phyloP scores from a whole-genome alignment of 805 yeast species.

The Candida nemodendra region DNA sequence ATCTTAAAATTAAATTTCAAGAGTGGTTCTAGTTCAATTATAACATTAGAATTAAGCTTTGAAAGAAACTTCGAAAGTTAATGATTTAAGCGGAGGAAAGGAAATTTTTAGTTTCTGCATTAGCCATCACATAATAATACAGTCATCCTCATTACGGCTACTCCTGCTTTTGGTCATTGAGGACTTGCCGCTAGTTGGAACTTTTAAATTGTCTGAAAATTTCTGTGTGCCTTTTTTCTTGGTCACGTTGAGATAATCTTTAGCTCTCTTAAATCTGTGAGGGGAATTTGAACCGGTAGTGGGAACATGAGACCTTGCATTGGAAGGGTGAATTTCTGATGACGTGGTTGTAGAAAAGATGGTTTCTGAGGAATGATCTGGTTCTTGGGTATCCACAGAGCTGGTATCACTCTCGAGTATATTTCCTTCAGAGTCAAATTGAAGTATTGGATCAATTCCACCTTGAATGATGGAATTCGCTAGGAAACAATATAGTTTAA shows the following conservation, averaged over 20 bases:
- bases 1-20: no score
- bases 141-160: constrained; percentile 25
- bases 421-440: constrained; percentile 18
- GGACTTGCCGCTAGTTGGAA: no score
- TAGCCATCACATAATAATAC: constrained; percentile 35
- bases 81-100: no score
- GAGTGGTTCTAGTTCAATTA: no score
- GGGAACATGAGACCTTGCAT: background rate
- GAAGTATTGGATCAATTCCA: constrained; percentile 50
- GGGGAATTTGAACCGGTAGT: background rate
- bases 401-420: constrained; percentile 1
- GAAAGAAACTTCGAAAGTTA: constrained; percentile 1
- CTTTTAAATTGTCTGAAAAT: constrained; percentile 3
- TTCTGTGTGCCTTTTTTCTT: constrained; percentile 1
- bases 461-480: constrained; percentile 66
- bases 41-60: no score
- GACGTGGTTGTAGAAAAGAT: background rate
- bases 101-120: no score
- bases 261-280: constrained; percentile 10
- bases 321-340: background rate
- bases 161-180: no score
- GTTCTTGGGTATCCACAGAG: constrained; percentile 3
- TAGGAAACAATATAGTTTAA: constrained; percentile 63
- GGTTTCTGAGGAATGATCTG: background rate
- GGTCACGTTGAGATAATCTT: constrained; percentile 4